Evolutionary conservation across 805 yeast genomes (phyloP), one percentile per base, ranked within the genome.

Genomic region (Candida lessepsii): DNA sequence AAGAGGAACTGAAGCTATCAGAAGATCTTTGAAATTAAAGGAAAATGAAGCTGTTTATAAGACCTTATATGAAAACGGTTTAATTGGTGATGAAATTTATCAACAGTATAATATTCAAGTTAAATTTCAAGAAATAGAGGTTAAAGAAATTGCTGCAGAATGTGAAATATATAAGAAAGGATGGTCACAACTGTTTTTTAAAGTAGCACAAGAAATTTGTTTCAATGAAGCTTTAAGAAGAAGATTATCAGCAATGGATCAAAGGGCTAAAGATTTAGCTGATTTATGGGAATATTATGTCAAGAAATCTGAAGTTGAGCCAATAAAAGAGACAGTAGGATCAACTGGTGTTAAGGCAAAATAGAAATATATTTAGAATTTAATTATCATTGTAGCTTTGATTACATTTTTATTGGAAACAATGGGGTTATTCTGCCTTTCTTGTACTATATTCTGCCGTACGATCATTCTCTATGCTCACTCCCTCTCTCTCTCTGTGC

Each of bases 211-310:
- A 58, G 97, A 93, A 58, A 83, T 91, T 37, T 87, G 96, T 47
- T 86, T 89, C 63, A 93, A 91, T 58, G 91, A 86, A 63, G 96
- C 96, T 1, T 70, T 91, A 39, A 77, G 91, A 63, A 80, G 93
- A 70, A 82, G 97, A 55, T 53, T 77, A 25, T 50, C 54, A 29
- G 63, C 76, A 4, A 61, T 81, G 54, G 76, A 65, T 16, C 61
- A 55, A 13, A 62, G 75, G 41, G 42, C 60, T 9, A 56, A 58
- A 41, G 56, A 52, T 33, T 65, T 67, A 46, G 39, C 58, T 13
- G 52, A 52, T 26, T 45, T 65, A 45, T 70, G 75, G 75, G 61
- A 65, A 37, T 53, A 53, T 44, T 33, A 40, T 19, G 46, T 40
- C 8, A 34, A 37, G 6, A 40, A 34, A 16, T 32, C 41, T 7